phyloP scores from a whole-genome alignment of 768 basidiomycete species.

The Mycena olivaceomarginata region DNA sequence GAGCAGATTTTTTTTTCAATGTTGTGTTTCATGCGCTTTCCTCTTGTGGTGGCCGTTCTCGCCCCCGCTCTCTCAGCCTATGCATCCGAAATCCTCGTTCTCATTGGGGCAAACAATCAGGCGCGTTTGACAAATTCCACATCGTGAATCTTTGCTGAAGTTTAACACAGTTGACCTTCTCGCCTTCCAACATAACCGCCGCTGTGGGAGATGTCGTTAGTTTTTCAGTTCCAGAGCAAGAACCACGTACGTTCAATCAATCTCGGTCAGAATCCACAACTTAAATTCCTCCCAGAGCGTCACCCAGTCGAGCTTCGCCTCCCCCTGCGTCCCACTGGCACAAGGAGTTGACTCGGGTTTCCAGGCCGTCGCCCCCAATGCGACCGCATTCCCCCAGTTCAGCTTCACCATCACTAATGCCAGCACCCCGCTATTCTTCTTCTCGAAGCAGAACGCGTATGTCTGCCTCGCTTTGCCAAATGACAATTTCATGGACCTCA shows the following conservation, averaged over 20 bases:
- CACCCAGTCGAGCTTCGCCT: not conserved
- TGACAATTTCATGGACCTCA: not conserved
- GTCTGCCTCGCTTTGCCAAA: not conserved
- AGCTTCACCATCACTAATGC: constrained; percentile 66
- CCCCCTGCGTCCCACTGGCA: constrained; percentile 43
- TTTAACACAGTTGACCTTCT: constrained; percentile 1
- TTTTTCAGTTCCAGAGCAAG: constrained; percentile 68
- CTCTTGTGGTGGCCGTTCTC: constrained; percentile 58
- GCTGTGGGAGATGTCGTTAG: constrained; percentile 8
- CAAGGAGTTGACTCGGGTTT: constrained; percentile 73
- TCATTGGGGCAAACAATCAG: constrained; percentile 55
- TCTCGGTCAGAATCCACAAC: not conserved
- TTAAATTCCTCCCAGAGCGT: not conserved
- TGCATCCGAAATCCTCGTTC: constrained; percentile 57
- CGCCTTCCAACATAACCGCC: constrained; percentile 54
- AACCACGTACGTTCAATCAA: not conserved
- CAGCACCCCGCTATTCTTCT: constrained; percentile 76
- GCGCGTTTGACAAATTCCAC: constrained; percentile 53
- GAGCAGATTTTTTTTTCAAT: constrained; percentile 40
- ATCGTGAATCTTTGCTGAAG: not conserved
- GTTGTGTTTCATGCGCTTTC: constrained; percentile 48
- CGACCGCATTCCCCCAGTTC: constrained; percentile 61
- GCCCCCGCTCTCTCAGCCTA: constrained; percentile 58
- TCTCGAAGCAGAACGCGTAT: constrained; percentile 52
- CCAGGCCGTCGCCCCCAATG: constrained; percentile 56